A percentile compares a stretch with the other conserved stretches of the same genome.
phyloP scores from a whole-genome alignment of 2,329 filamentous ascomycete genomes.

The Claviceps purpurea region DNA sequence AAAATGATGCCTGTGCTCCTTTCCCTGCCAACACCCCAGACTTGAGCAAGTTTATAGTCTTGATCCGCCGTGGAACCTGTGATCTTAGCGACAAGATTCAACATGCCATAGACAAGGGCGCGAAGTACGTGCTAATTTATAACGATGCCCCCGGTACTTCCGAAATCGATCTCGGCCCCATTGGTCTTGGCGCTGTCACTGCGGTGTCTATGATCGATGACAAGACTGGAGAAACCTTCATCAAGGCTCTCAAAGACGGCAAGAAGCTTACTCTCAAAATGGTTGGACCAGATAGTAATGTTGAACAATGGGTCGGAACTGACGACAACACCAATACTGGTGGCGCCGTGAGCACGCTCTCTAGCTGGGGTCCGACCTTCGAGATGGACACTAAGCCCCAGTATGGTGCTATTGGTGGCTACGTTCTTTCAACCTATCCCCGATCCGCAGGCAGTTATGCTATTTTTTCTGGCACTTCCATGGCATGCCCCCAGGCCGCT shows the following conservation, averaged over 20 bases:
- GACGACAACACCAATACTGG: slow-evolving; percentile 23
- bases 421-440: slow-evolving; percentile 45
- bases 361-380: slow-evolving; percentile 48
- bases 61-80: slow-evolving; percentile 46
- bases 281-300: slow-evolving; percentile 16
- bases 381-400: slow-evolving; percentile 45
- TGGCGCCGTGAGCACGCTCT: slow-evolving; percentile 38
- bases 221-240: slow-evolving; percentile 29
- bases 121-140: slow-evolving; percentile 48
- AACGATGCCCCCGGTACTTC: slow-evolving; percentile 34
- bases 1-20: slow-evolving; percentile 37
- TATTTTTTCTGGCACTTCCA: slow-evolving; percentile 43
- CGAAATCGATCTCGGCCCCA: slow-evolving; percentile 13
- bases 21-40: slow-evolving; percentile 41
- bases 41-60: slow-evolving; percentile 42
- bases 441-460: slow-evolving; percentile 38
- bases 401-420: slow-evolving; percentile 40
- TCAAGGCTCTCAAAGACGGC: slow-evolving; percentile 28
- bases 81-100: slow-evolving; percentile 39
- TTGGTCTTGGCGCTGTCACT: slow-evolving; percentile 13
- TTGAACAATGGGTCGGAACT: slow-evolving; percentile 18
- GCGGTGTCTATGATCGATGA: slow-evolving; percentile 29
- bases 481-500: slow-evolving; percentile 44
- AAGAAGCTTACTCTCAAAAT: slow-evolving; percentile 31
- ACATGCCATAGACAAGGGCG: slow-evolving; percentile 40